Evolutionary conservation across 371 early-diverging fungal genomes (phyloP).

Genomic region (Syncephalis plumigaleata): DNA sequence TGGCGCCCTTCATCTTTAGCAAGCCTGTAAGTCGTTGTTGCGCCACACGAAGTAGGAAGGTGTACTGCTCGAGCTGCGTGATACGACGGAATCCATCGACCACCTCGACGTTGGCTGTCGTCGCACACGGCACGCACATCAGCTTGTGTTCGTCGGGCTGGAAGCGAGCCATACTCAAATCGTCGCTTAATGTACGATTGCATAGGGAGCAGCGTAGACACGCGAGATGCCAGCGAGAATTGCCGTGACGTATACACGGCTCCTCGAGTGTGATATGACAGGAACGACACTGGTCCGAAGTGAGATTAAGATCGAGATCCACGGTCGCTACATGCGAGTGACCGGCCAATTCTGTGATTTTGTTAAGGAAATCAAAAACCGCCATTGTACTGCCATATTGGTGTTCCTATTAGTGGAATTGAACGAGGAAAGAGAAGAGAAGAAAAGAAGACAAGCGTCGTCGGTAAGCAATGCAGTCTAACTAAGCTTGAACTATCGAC

Average conservation of each 20-base stretch:
- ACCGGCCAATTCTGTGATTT: conserved; percentile 32
- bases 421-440: too few species aligned
- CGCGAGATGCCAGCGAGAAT: conserved; percentile 58
- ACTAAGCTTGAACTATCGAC: too few species aligned
- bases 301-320: conserved; percentile 29
- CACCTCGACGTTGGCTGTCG: conserved; percentile 14
- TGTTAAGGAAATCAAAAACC: conserved; percentile 28
- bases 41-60: conserved; percentile 72
- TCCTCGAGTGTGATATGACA: conserved; percentile 75
- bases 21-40: conserved; percentile 64
- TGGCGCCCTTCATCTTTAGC: conserved; percentile 42
- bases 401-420: conserved; percentile 15
- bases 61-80: conserved; percentile 79
- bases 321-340: conserved; percentile 11
- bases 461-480: too few species aligned
- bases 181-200: conserved; percentile 23
- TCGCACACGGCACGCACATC: conserved; percentile 29
- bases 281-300: conserved; percentile 61
- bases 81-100: conserved; percentile 44
- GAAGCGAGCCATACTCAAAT: conserved; percentile 27
- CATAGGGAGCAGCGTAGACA: conserved; percentile 67
- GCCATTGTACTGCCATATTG: conserved; percentile 18
- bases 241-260: conserved; percentile 53
- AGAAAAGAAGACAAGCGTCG: too few species aligned
- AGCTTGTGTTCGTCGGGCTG: conserved; percentile 18